phyloP scores from a whole-genome alignment of 208 protist genomes.

The Kentomonas sorsogonicus region DNA sequence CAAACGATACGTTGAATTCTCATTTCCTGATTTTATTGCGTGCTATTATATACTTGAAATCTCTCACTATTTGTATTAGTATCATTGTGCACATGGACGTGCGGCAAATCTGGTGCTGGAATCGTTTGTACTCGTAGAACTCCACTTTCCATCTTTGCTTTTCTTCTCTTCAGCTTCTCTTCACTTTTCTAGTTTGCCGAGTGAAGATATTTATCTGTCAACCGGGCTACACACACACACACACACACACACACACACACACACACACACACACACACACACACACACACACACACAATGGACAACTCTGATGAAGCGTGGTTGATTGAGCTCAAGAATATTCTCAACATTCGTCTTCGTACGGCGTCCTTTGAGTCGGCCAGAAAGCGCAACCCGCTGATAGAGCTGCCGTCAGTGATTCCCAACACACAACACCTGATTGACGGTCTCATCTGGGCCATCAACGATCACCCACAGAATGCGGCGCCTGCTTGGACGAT shows the following conservation, averaged over 20 bases:
- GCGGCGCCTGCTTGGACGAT: too few species aligned
- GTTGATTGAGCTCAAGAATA: conserved; percentile 48
- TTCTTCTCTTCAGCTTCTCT: neutral
- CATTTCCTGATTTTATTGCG: conserved; percentile 4
- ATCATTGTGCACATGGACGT: too few species aligned
- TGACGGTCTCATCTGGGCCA: conserved; percentile 67
- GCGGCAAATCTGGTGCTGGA: too few species aligned
- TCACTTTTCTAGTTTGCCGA: neutral
- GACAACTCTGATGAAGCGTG: conserved; percentile 68
- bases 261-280: too few species aligned
- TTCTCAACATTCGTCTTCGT: conserved; percentile 45
- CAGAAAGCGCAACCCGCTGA: conserved; percentile 21
- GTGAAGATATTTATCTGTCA: too few species aligned
- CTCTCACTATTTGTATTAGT: too few species aligned
- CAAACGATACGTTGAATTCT: neutral
- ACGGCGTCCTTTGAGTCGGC: conserved; percentile 40
- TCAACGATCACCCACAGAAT: conserved; percentile 47
- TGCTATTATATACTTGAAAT: neutral
- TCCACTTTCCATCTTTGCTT: too few species aligned
- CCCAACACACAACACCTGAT: conserved; percentile 69
- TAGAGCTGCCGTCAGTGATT: conserved; percentile 40
- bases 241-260: too few species aligned
- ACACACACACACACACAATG: too few species aligned
- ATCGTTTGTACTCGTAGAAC: too few species aligned
- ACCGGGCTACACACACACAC: too few species aligned